Conservation (phyloP, 176 grass and related monocot species). For the Eleusine indica region DNA sequence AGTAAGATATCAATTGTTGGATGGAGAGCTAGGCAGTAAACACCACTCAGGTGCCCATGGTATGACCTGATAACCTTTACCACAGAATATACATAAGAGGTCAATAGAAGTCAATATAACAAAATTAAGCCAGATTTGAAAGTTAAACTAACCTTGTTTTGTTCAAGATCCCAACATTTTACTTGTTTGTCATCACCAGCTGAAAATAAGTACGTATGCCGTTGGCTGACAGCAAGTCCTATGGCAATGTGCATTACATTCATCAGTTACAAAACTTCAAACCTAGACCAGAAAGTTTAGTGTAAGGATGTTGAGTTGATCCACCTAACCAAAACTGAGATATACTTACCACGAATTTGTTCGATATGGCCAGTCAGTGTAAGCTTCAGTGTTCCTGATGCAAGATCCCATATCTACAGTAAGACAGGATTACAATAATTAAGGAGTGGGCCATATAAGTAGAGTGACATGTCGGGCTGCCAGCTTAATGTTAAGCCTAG, state of each 20-base stretch:
- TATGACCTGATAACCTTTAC: constrained; percentile 93
- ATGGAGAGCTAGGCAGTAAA: constrained; percentile 96
- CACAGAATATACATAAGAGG: constrained; percentile 28
- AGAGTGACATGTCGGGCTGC: neutral
- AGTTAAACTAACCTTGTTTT: constrained; percentile 78
- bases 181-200: constrained; percentile 99
- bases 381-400: constrained; percentile 91
- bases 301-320: neutral
- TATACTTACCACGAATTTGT: constrained; percentile 80
- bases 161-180: constrained; percentile 99
- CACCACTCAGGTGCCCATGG: constrained; percentile 97
- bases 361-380: constrained; percentile 97
- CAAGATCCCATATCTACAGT: constrained; percentile 97
- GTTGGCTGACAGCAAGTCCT: constrained; percentile 96
- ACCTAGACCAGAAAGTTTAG: neutral
- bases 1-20: constrained; percentile 93
- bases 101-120: constrained; percentile 29
- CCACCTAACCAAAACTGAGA: neutral
- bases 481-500: neutral
- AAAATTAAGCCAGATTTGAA: neutral
- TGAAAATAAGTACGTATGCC: constrained; percentile 96
- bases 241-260: constrained; percentile 37
- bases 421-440: constrained; percentile 16
- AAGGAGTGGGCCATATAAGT: neutral
- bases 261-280: constrained; percentile 26